Conservation (phyloP, 1,139 yeast species). For the Wickerhamomyces sp. region DNA sequence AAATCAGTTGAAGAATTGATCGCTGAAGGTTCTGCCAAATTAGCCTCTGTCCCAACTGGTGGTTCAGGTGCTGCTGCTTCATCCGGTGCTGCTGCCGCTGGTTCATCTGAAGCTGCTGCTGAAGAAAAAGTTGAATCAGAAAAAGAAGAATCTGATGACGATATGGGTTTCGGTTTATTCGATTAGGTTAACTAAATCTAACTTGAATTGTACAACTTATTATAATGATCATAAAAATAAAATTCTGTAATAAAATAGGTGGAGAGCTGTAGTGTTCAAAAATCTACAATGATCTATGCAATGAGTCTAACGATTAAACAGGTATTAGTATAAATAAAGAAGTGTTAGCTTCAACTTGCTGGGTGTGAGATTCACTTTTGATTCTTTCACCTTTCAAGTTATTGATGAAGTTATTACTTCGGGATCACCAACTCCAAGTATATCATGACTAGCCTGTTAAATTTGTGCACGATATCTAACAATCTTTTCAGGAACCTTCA, state of each 20-base stretch:
- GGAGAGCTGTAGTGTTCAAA: neutral
- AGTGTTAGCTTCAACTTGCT: too few species aligned
- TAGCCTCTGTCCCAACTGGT: slow-evolving; percentile 80
- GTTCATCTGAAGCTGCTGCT: slow-evolving; percentile 50
- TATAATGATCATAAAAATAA: slow-evolving; percentile 3
- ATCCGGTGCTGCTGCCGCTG: slow-evolving; percentile 47
- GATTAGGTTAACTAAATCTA: slow-evolving; percentile 42
- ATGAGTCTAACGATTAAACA: too few species aligned
- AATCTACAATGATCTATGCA: neutral
- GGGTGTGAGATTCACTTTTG: too few species aligned
- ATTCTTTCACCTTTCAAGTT: too few species aligned
- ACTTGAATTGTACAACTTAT: slow-evolving; percentile 3
- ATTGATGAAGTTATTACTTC: too few species aligned
- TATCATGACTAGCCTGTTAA: too few species aligned
- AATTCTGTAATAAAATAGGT: neutral
- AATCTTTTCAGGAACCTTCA: too few species aligned
- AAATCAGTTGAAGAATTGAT: slow-evolving; percentile 70
- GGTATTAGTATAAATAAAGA: too few species aligned
- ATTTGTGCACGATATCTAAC: too few species aligned
- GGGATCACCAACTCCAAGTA: too few species aligned
- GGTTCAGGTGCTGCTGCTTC: slow-evolving; percentile 70
- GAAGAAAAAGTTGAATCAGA: slow-evolving; percentile 59
- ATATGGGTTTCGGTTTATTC: slow-evolving; percentile 89
- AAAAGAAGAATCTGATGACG: slow-evolving; percentile 61
- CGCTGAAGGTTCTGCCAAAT: slow-evolving; percentile 77